A percentile compares a stretch with the other conserved stretches of the same genome.
Conservation (phyloP, 2,329 filamentous ascomycete species). For the Ascochyta pisi region DNA sequence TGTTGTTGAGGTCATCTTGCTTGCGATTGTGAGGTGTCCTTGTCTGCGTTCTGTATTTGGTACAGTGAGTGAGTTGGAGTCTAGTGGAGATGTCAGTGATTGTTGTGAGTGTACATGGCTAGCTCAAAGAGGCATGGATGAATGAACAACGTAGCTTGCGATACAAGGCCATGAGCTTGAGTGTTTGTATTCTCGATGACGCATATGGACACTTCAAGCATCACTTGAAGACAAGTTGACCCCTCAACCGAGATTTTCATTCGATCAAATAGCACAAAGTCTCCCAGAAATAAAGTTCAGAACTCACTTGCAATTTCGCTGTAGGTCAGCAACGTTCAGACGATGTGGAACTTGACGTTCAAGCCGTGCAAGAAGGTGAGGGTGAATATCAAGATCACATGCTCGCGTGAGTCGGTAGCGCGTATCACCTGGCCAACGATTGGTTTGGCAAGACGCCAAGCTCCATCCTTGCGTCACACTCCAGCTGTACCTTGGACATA, state of each 20-base stretch:
- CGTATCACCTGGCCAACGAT: constrained; percentile 16
- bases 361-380: not conserved
- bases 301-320: not conserved
- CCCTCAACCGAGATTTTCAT: no score
- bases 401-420: constrained; percentile 10
- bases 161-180: no score
- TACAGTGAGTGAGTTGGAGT: no score
- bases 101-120: no score
- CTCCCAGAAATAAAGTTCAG: no score
- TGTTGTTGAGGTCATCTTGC: constrained; percentile 43
- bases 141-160: no score
- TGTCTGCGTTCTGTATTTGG: no score
- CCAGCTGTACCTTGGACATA: constrained; percentile 20
- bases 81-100: not conserved
- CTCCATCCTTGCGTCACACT: constrained; percentile 31
- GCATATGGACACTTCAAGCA: no score
- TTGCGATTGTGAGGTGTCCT: not conserved
- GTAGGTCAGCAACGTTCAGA: not conserved
- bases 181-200: no score
- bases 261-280: no score
- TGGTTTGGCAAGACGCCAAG: constrained; percentile 26
- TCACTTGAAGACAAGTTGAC: no score
- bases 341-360: not conserved
- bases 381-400: constrained; percentile 10
- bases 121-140: no score